Evolutionary conservation across 441 rosid species (phyloP).

Genomic region (Pelargonium fulgidum): DNA sequence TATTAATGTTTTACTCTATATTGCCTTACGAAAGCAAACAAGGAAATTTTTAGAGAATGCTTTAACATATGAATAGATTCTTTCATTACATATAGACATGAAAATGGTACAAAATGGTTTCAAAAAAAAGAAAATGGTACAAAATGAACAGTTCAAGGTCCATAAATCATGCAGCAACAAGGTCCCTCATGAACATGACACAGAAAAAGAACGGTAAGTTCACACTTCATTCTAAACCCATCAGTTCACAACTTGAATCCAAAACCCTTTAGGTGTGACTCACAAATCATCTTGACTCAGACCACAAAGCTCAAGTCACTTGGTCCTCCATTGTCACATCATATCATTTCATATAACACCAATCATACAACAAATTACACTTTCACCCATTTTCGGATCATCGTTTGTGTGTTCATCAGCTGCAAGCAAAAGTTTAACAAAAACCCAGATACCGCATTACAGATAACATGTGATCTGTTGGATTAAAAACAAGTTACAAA

Average conservation of each 20-base stretch:
- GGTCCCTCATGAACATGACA: constrained; percentile 1
- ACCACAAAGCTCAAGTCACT: background rate
- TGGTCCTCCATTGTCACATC: constrained; percentile 3
- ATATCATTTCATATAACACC: background rate
- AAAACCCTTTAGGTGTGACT: constrained; percentile 8
- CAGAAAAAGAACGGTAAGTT: background rate
- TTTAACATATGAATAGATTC: background rate
- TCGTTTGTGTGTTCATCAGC: background rate
- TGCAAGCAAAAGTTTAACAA: too few relatives aligned
- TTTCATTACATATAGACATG: constrained; percentile 2
- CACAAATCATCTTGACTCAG: background rate
- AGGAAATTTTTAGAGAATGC: too few relatives aligned
- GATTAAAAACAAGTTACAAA: background rate
- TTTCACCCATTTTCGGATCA: background rate
- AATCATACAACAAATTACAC: background rate
- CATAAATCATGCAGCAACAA: background rate
- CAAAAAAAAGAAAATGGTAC: too few relatives aligned
- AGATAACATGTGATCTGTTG: too few relatives aligned
- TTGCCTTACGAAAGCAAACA: too few relatives aligned
- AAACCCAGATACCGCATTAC: too few relatives aligned
- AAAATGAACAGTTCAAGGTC: background rate
- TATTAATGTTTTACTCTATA: too few relatives aligned
- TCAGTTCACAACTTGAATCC: background rate
- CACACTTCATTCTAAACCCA: background rate
- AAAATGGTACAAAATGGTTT: background rate